A percentile compares a stretch with the other conserved stretches of the same genome.
Conservation (phyloP, 345 rosid species). For the Firmiana major region DNA sequence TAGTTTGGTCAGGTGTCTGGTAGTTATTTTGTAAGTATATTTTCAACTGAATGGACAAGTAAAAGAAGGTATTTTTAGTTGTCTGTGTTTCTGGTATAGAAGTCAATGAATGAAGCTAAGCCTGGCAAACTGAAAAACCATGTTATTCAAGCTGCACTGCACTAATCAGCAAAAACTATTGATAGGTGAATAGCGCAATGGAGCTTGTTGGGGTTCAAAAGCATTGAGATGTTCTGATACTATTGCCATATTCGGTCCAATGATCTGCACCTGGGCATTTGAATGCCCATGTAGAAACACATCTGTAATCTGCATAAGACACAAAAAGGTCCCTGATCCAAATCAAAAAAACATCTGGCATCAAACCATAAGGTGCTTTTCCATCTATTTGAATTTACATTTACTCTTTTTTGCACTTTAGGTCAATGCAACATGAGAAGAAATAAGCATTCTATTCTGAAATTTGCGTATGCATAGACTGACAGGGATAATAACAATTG, state of each 20-base stretch:
- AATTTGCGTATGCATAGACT: not conserved
- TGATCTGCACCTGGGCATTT: slow-evolving; percentile 1
- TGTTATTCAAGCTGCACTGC: not conserved
- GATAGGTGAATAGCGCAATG: not conserved
- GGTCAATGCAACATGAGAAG: not conserved
- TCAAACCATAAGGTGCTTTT: not conserved
- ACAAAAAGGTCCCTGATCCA: not conserved
- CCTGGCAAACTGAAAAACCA: not conserved
- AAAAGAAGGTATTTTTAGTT: not conserved
- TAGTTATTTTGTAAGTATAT: not conserved
- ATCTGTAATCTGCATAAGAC: slow-evolving; percentile 2
- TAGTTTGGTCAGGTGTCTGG: not conserved
- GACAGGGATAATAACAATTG: not conserved
- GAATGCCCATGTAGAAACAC: slow-evolving; percentile 6
- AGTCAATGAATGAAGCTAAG: slow-evolving; percentile 1
- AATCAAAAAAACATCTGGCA: not conserved
- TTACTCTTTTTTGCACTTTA: not conserved
- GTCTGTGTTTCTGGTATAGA: not conserved
- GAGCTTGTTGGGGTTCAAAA: not conserved
- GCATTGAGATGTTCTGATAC: not conserved
- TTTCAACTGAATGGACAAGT: not conserved
- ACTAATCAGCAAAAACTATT: not conserved
- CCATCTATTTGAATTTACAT: not conserved
- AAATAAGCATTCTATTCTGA: no score
- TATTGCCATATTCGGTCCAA: not conserved